Evolutionary conservation across 305 asterid species (phyloP).

Genomic region (Petunia hybrid): DNA sequence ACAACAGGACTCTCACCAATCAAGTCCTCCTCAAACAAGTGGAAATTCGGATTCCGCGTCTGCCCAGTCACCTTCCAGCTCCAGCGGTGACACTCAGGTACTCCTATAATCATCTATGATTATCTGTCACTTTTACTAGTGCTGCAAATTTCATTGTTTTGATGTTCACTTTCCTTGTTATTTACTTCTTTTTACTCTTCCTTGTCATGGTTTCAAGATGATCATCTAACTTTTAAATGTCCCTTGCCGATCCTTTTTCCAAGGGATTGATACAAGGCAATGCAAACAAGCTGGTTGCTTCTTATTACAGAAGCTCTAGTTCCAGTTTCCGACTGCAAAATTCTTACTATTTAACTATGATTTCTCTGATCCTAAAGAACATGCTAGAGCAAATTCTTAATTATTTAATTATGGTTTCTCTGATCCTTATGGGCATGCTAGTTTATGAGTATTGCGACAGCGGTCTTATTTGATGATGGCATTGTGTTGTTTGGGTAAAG

Average conservation of each 20-base stretch:
- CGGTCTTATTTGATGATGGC: background rate
- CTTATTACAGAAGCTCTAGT: background rate
- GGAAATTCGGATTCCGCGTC: slow-evolving; percentile 84
- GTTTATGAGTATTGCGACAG: background rate
- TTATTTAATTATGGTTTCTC: background rate
- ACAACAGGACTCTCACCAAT: slow-evolving; percentile 73
- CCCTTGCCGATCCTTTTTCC: background rate
- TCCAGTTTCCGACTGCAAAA: background rate
- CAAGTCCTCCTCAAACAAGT: slow-evolving; percentile 87
- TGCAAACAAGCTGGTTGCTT: background rate
- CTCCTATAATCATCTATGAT: slow-evolving; percentile 3
- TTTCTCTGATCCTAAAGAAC: background rate
- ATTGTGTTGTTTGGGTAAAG: background rate
- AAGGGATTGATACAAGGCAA: background rate
- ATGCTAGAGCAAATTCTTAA: background rate
- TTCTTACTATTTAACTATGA: background rate
- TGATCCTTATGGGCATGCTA: background rate
- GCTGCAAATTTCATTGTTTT: slow-evolving; percentile 16
- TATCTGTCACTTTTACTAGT: background rate
- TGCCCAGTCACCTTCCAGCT: slow-evolving; percentile 85
- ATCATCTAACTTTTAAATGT: background rate
- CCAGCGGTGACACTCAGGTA: slow-evolving; percentile 85
- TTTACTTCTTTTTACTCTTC: background rate
- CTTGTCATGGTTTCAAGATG: background rate
- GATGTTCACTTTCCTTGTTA: background rate